phyloP scores from a whole-genome alignment of 371 early-diverging fungal species.

The Dipsacomyces acuminosporus region DNA sequence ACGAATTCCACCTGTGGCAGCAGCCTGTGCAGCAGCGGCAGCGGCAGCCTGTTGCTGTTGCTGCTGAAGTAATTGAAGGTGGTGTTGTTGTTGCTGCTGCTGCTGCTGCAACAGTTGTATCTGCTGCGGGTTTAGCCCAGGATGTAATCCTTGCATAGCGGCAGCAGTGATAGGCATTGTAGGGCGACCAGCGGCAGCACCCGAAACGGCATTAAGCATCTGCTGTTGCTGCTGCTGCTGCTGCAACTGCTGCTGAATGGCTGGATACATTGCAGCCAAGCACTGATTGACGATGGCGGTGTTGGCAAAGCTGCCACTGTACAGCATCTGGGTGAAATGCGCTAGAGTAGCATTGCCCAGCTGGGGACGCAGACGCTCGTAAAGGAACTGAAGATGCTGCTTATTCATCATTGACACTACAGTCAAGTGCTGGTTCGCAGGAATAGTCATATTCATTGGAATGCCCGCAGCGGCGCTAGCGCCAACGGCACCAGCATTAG shows the following conservation, averaged over 20 bases:
- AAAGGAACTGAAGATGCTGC: background rate
- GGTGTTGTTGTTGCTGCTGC: background rate
- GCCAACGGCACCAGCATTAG: no score
- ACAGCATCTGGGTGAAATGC: background rate
- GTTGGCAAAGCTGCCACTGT: background rate
- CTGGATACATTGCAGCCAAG: background rate
- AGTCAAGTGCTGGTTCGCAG: background rate
- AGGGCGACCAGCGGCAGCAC: no score
- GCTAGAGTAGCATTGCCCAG: background rate
- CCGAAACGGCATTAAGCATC: background rate
- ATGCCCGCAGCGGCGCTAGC: no score
- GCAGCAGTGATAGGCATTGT: no score
- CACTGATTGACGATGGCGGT: background rate
- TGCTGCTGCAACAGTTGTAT: slow-evolving; percentile 4
- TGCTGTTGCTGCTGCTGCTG: slow-evolving; percentile 4
- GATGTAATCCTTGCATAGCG: background rate
- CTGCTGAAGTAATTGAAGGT: background rate
- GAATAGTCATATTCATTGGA: no score
- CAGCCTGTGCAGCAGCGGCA: slow-evolving; percentile 1
- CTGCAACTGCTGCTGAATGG: slow-evolving; percentile 5
- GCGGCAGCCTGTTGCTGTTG: slow-evolving; percentile 1
- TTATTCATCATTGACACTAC: background rate
- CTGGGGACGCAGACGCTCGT: background rate
- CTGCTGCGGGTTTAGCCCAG: background rate
- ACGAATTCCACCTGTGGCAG: slow-evolving; percentile 8